Base-by-base conservation (phyloP, 116 monocot genomes). In the Cymodocea nodosa region DNA sequence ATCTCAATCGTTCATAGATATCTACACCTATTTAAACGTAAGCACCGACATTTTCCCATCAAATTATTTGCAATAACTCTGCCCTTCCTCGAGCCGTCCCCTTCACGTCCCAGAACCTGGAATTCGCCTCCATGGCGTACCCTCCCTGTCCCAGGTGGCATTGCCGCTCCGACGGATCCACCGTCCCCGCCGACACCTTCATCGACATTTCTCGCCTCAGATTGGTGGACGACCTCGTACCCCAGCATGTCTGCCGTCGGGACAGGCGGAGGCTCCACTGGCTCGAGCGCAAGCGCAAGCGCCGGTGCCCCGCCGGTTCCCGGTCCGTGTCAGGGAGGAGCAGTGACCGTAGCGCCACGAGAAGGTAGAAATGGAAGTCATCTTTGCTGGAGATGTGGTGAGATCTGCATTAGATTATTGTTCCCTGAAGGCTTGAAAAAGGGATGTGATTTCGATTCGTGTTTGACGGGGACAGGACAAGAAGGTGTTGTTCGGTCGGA, bases 241-340 rank as follows among this genome's bases (percentile, higher is more conserved):
- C 57, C 19, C 44, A 59, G 70, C 35, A 18, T 6, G 63, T 6
- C 7, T 15, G 16, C 52, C 39, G 9, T 2, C 4, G 52, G 52
- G 35, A 54, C 68, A 19, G 23, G 14, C 70, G 14, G 63, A 24
- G 55, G 24, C 53, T 75, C 77, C 73, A 69, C 39, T 79, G 77
- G 83, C 23, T 80, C 63, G 71, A 65, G 4, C 64, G 62, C 6
- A 79, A 83, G 52, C 82, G 87, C 67, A n/a, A n/a, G n/a, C 76
- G 87, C 51, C 71, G 83, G 17, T n/a, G n/a, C n/a, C 84, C 78
- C 5, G 65, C 74, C 6, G 84, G 76, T 10, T 94, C 94, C 63
- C 78, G 94, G 0, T 94, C 94, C 12, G 83, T 94, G 15, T 94
- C 94, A 18, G 94, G 94, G 22, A 79, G 89, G 19, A 94, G 94